Base-by-base conservation (phyloP, 208 protist genomes). In the Leishmania major region DNA sequence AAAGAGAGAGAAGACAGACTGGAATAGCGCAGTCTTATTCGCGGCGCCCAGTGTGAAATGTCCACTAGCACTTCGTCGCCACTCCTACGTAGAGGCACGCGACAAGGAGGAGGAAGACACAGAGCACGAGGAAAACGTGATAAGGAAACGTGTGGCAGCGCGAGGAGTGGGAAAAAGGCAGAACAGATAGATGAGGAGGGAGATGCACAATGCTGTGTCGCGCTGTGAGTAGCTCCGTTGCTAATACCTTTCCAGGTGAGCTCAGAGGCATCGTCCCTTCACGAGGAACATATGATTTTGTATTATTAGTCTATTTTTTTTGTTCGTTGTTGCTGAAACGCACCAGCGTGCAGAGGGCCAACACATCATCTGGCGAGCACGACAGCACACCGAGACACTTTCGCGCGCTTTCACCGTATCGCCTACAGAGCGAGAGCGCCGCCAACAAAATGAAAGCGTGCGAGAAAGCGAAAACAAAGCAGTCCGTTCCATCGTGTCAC, bases 71-170 rank as follows among this genome's bases (percentile, higher is more conserved):
- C 17, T 31, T 53, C 11, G 70, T 74, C 45, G 22, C n/a, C 25
- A 37, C 40, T 37, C 13, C 45, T 51, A 53, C 25, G 22, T 31
- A 53, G 28, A 53, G 70, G 10, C 70, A 35, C 22, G 28, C 11
- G 11, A 19, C 25, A 35, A 74, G 47, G 31, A 7, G 62, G 40
- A 64, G 66, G 53, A 83, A 77, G 31, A 37, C n/a, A 40, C 43
- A 35, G 47, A 75, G 37, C 7, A 84, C 53, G 53, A 80, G 15
- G 51, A 81, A 25, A 74, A 47, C 8, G 47, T 37, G 22, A 60
- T 7, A 19, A 2, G 45, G 11, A 28, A 19, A 28, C 28, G 37
- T 51, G 45, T 74, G 28, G 62, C 31, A 69, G 31, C 31, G 62
- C 62, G 15, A 69, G 4, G 31, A 69, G 62, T 43, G 3, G 31